Percentiles rank a stretch among this genome's conserved stretches.
Conservation (phyloP, 2,329 filamentous ascomycete species). For the Pestalotiopsis sp. region DNA sequence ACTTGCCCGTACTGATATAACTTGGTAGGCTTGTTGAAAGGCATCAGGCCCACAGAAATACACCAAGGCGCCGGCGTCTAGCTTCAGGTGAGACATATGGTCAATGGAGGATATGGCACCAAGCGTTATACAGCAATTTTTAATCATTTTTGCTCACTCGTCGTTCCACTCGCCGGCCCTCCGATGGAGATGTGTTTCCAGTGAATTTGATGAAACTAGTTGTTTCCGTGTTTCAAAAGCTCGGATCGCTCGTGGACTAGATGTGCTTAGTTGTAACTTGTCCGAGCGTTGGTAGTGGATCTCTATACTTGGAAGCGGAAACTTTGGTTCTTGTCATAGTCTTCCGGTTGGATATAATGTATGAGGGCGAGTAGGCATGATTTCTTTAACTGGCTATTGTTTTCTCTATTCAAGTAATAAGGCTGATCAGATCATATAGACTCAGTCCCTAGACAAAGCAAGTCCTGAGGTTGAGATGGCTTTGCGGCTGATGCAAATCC, state of each 20-base stretch:
- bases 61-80: too few relatives aligned
- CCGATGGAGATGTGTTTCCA: not conserved
- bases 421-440: too few relatives aligned
- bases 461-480: not conserved
- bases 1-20: too few relatives aligned
- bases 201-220: not conserved
- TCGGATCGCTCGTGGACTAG: not conserved
- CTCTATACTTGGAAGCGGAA: not conserved
- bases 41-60: too few relatives aligned
- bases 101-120: too few relatives aligned
- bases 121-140: not conserved
- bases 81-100: too few relatives aligned
- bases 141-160: not conserved
- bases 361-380: too few relatives aligned
- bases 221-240: slow-evolving; percentile 3
- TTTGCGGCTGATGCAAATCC: not conserved
- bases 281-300: not conserved
- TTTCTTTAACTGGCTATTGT: too few relatives aligned
- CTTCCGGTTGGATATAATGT: not conserved
- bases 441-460: not conserved
- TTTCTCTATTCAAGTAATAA: too few relatives aligned
- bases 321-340: not conserved
- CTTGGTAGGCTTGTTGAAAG: too few relatives aligned
- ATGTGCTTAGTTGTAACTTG: not conserved
- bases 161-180: not conserved